A percentile compares a stretch with the other conserved stretches of the same genome.
phyloP scores from a whole-genome alignment of 2,329 filamentous ascomycete species.

The Calonectria pseudoreteaudii region DNA sequence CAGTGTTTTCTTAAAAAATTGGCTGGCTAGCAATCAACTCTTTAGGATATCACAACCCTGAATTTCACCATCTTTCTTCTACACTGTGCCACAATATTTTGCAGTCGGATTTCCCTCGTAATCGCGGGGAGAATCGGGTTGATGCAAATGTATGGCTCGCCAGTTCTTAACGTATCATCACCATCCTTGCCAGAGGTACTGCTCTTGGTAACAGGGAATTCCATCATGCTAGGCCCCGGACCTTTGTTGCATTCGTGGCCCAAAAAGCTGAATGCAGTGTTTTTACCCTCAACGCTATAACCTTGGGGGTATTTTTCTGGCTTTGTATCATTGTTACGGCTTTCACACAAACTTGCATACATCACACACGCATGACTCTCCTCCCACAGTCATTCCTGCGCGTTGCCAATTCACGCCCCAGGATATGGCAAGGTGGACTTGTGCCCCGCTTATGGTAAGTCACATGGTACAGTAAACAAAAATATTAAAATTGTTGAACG shows the following conservation, averaged over 20 bases:
- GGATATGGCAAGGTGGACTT: neutral
- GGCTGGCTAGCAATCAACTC: neutral
- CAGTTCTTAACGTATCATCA: neutral
- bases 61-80: neutral
- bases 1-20: neutral
- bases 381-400: neutral
- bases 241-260: neutral
- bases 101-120: neutral
- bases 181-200: neutral
- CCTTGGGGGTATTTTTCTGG: neutral
- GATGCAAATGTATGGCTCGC: neutral
- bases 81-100: neutral
- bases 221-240: neutral
- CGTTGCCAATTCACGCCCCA: neutral
- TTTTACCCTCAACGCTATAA: neutral
- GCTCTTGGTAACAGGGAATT: neutral
- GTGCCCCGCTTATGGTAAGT: neutral
- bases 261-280: neutral
- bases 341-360: neutral
- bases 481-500: neutral
- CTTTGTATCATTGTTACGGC: neutral
- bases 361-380: neutral
- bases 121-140: neutral
- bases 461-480: neutral
- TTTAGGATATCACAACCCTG: neutral